Evolutionary conservation across 805 yeast species (phyloP), one percentile per base, ranked within the genome.

Genomic region (Jamesozyma lodderae): DNA sequence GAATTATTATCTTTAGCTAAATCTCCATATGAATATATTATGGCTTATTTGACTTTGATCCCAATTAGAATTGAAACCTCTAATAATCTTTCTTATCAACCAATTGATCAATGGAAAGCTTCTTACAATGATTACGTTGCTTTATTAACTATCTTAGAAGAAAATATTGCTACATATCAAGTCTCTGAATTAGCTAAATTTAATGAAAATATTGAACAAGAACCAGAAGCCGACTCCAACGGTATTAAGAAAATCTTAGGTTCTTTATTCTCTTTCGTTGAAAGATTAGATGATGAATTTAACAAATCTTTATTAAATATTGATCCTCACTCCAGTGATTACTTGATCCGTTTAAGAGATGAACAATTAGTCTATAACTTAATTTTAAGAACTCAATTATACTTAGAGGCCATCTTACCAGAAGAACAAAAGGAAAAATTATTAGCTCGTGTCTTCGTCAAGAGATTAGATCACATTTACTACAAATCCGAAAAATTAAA

Each of bases 321-420:
- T 53, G 97, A 92, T 62, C 95, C 96, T 32, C 96, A 92, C 60
- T 82, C 96, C 18, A 79, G 85, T 41, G 98, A 92, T 63, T 92
- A 90, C 63, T 74, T 92, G 49, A 83, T 81, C 49, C 77, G 97
- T 61, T 73, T 92, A 57, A 81, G 80, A 62, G 95, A 88, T 62
- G 98, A 92, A 67, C 71, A 78, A 45, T 64, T 65, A 27, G 70
- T 92, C 39, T 90, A 87, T 67, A 69, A 71, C 39, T 69, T 85
- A 57, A 72, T 92, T 45, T 73, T 92, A 44, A 79, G 95, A 55
- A 77, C 86, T 19, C 98, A 92, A 68, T 62, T 82, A 45, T 90
- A 92, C 65, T 72, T 81, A 59, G 96, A 90, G 64, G 58, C 68
- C 27, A 73, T 73, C 37, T 66, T 74, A 41, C 67, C 78, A 28